Evolutionary conservation across 1,284 basidiomycete species (phyloP).

Genomic region (Cryptococcus jaspeensis): DNA sequence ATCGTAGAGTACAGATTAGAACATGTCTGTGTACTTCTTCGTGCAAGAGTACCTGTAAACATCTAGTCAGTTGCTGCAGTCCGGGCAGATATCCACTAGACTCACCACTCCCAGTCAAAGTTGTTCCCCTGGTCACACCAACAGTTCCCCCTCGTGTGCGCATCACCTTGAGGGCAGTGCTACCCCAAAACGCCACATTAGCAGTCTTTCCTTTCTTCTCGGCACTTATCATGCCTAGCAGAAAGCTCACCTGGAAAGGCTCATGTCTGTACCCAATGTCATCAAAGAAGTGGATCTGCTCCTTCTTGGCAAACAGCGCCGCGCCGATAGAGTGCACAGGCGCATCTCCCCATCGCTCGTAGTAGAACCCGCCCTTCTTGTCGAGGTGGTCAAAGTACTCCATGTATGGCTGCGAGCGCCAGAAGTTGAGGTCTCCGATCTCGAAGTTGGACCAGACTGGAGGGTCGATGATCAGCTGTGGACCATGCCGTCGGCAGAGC

Average conservation of each 20-base stretch:
- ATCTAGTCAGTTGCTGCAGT: background rate
- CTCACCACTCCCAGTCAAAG: constrained; percentile 51
- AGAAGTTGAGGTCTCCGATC: constrained; percentile 72
- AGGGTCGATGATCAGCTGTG: background rate
- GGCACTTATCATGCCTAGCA: background rate
- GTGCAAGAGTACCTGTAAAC: constrained; percentile 42
- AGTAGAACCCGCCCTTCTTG: constrained; percentile 75
- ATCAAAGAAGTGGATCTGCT: constrained; percentile 72
- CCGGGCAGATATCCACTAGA: background rate
- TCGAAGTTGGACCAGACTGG: constrained; percentile 82
- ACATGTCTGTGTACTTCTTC: constrained; percentile 36
- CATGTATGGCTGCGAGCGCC: constrained; percentile 71
- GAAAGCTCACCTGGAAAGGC: constrained; percentile 44
- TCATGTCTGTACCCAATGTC: constrained; percentile 54
- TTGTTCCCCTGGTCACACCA: constrained; percentile 49
- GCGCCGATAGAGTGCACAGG: constrained; percentile 80
- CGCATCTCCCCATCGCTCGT: constrained; percentile 75
- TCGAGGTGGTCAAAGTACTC: constrained; percentile 78
- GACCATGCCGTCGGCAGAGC: background rate
- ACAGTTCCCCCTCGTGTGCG: constrained; percentile 47
- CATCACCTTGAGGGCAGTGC: constrained; percentile 51
- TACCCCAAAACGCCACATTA: constrained; percentile 5
- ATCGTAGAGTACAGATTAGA: constrained; percentile 7
- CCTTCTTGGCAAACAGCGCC: constrained; percentile 66
- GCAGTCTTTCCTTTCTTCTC: background rate